Conservation (phyloP, 2,329 filamentous ascomycete genomes). For the Microcera coccophila region DNA sequence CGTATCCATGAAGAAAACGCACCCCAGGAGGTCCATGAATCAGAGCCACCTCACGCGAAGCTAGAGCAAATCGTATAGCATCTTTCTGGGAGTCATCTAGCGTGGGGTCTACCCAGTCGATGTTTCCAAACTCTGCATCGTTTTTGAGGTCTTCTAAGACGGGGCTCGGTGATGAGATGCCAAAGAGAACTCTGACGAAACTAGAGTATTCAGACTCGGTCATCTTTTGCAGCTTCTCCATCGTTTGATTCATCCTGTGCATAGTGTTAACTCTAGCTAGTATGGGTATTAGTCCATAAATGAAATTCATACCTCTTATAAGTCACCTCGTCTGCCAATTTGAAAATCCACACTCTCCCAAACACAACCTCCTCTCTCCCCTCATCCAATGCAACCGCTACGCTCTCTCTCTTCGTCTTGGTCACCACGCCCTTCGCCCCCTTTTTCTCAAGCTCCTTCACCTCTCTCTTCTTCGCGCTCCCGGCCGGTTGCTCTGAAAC, state of each 20-base stretch:
- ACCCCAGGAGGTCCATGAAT: constrained; percentile 92
- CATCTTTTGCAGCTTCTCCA: constrained; percentile 59
- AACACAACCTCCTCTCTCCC: constrained; percentile 49
- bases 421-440: constrained; percentile 69
- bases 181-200: constrained; percentile 62
- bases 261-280: neutral
- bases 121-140: constrained; percentile 42
- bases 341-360: constrained; percentile 60
- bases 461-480: constrained; percentile 67
- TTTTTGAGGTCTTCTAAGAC: constrained; percentile 39
- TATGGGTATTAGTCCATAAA: too few relatives aligned
- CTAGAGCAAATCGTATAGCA: constrained; percentile 76
- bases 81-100: constrained; percentile 66
- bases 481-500: constrained; percentile 72
- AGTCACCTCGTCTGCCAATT: constrained; percentile 65
- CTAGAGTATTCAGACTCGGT: constrained; percentile 53
- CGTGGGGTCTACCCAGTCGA: constrained; percentile 59
- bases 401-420: constrained; percentile 52
- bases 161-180: constrained; percentile 50
- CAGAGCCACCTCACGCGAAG: constrained; percentile 74
- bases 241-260: constrained; percentile 58
- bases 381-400: constrained; percentile 68
- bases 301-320: constrained; percentile 48
- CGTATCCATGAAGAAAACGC: constrained; percentile 23
- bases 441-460: constrained; percentile 64